Evolutionary conservation across 83 land plant genomes (phyloP), one percentile per base, ranked within the genome.

Genomic region (Diphasiastrum complanatum): DNA sequence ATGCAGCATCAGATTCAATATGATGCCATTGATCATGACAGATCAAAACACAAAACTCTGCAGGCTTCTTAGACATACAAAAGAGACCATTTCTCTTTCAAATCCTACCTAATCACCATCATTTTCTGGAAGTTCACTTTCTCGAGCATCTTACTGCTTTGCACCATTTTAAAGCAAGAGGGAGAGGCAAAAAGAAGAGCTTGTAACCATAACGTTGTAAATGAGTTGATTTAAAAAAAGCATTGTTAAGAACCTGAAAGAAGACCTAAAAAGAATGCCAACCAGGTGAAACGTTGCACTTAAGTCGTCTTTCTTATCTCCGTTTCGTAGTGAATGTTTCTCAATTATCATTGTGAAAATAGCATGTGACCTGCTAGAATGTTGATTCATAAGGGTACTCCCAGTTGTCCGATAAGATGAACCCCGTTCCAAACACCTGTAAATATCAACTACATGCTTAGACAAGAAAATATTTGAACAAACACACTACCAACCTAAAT

Each of bases 311-410:
- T 32, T 66, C 26, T 57, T 64, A 25, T 51, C 38, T 34, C 51
- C 20, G 5, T 71, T 67, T 41, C 40, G 35, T 12, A 67, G 64
- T 16, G 72, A 48, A 31, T 67, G 64, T 56, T 74, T 71, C 60
- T 74, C 72, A 5, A 74, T 61, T 32, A 62, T 74, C 30, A 74
- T 74, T 12, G 77, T 74, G 52, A 74, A 74, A 26, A 74, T 74
- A 24, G 77, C 77, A 45, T 74, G 77, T 29, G 77, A 74, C 51
- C 77, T 47, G 36, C 77, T 74, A 22, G 77, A 74, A 25, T 66
- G 77, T 51, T 74, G 77, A 63, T 74, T 74, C 77, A 74, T 74
- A 19, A 74, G 53, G 19, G 77, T 74, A 28, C 77, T 74, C 6
- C 77, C 77, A 18, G 77, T 74, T 22, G 77, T 74, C 28, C 77